Base-by-base conservation (phyloP, 768 basidiomycete genomes). In the Sporobolomyces pararoseus region DNA sequence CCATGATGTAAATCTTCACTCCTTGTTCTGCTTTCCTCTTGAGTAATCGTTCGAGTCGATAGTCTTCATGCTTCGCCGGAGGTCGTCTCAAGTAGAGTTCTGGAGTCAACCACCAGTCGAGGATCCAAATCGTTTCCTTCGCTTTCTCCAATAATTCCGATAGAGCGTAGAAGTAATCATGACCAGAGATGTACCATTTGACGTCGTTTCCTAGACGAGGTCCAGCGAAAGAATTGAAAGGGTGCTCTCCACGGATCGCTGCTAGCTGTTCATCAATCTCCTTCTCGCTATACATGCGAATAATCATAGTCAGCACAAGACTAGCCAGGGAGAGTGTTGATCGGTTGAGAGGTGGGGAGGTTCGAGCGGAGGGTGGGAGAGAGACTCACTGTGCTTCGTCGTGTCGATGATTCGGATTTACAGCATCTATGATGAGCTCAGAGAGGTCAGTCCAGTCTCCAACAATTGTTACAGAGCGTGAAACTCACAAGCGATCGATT, bases 91-190 rank as follows among this genome's bases (percentile, higher is more conserved):
- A 87, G 80, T 91, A 96, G 4, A 98, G 81, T 78, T 98, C 95
- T 1, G 95, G 95, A 0, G 90, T 89, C 70, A 98, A 84, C 93
- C 93, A 94, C 80, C 82, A 83, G 68, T 82, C 93, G 72, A 89
- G 75, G 72, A 98, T 96, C 79, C 91, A 94, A 77, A 98, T 96
- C 35, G 80, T 85, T 76, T 95, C 89, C 66, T 84, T 84, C 3
- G 82, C 81, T 16, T 73, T 52, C 47, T 82, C 82, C 42, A 76
- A 61, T 23, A 76, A 57, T 57, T 95, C 91, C 2, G 90, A 91
- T 42, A 96, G 78, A 0, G 95, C 94, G 85, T 89, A 97, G 84
- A 97, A 89, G 79, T 95, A 98, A 80, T 98, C 94, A 66, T 96
- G 91, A 0, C 95, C 95, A 87, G 63, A 19, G 39, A 13, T 55